Base-by-base conservation (phyloP, 2,329 filamentous ascomycete genomes). In the Aspergillus ustus region DNA sequence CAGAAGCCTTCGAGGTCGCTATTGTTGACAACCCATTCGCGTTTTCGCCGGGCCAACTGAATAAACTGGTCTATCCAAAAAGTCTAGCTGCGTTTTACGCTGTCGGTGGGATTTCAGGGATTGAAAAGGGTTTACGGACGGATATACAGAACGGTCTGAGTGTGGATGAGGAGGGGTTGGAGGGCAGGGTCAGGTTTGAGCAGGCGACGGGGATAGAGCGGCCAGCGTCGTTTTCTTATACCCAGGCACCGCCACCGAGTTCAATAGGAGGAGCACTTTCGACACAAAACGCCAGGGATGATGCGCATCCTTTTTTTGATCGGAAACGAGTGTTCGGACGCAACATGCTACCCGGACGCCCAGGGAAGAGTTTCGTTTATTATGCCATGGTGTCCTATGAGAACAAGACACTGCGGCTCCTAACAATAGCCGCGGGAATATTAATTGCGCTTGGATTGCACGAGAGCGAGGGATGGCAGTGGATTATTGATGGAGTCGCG, bases 311-410 rank as follows among this genome's bases (percentile, higher is more conserved):
- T 8, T 89, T 84, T 65, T 69, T 72, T 19, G 91, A 93, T 68
- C 87, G 91, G 25, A 89, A 85, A 70, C 86, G 89, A 43, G 81
- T 93, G 7, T 93, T 87, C 72, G 87, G 86, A 57, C 84, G 87
- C 65, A 93, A 93, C 67, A 80, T 81, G 34, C 77, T 91, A 17
- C 89, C 89, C 0, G 87, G 86, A 66, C 86, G 86, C 68, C 90
- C 89, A 69, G 81, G 87, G 25, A 92, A 91, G 73, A 88, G 82
- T 45, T 87, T 93, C 56, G 80, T 89, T 63, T 82, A 88, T 70
- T 78, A 93, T 15, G 87, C 88, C 64, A 93, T 91, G 91, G 89
- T 92, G 69, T 90, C 90, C 1, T 92, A 91, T 77, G 92, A 93
- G 71, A 91, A 93, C 76, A 93, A 92, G 70, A 87, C 93, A 9